Evolutionary conservation across 495 filamentous ascomycete genomes (phyloP).

Genomic region (Durotheca rogersii): DNA sequence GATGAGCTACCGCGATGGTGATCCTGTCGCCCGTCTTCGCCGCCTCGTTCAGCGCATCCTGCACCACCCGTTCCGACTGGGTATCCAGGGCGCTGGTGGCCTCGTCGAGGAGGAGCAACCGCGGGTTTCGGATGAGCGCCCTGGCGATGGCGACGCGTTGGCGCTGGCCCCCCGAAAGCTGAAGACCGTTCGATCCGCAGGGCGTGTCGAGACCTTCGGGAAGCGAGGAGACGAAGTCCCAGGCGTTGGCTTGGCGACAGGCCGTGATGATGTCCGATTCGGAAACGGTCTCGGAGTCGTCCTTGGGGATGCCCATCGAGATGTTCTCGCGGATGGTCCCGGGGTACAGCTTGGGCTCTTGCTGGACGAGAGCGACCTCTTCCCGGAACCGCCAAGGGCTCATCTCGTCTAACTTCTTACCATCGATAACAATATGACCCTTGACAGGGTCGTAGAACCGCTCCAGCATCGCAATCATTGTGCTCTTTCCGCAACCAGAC

Average conservation of each 20-base stretch:
- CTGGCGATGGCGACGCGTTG: constrained; percentile 75
- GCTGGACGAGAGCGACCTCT: constrained; percentile 59
- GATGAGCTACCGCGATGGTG: constrained; percentile 70
- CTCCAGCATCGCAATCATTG: constrained; percentile 63
- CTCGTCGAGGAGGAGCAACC: constrained; percentile 74
- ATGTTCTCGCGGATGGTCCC: constrained; percentile 64
- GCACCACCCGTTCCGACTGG: constrained; percentile 68
- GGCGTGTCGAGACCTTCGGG: constrained; percentile 57
- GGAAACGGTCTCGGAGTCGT: constrained; percentile 41
- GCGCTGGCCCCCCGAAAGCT: constrained; percentile 74
- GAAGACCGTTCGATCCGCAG: constrained; percentile 61
- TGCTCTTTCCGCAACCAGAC: constrained; percentile 73
- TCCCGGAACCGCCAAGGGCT: constrained; percentile 45
- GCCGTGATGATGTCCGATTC: constrained; percentile 57
- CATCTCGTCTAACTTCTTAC: constrained; percentile 37
- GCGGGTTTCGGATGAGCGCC: constrained; percentile 70
- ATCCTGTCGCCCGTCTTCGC: constrained; percentile 54
- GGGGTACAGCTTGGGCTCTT: constrained; percentile 59
- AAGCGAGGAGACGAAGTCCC: constrained; percentile 1
- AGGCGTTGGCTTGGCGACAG: constrained; percentile 39
- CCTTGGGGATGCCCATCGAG: constrained; percentile 47
- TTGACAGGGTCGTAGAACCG: constrained; percentile 59
- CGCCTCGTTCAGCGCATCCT: constrained; percentile 65
- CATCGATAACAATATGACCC: constrained; percentile 55
- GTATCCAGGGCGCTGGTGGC: constrained; percentile 76